A percentile compares a stretch with the other conserved stretches of the same genome.
Evolutionary conservation across 2,329 filamentous ascomycete genomes (phyloP).

Genomic region (Ilyonectria robusta): DNA sequence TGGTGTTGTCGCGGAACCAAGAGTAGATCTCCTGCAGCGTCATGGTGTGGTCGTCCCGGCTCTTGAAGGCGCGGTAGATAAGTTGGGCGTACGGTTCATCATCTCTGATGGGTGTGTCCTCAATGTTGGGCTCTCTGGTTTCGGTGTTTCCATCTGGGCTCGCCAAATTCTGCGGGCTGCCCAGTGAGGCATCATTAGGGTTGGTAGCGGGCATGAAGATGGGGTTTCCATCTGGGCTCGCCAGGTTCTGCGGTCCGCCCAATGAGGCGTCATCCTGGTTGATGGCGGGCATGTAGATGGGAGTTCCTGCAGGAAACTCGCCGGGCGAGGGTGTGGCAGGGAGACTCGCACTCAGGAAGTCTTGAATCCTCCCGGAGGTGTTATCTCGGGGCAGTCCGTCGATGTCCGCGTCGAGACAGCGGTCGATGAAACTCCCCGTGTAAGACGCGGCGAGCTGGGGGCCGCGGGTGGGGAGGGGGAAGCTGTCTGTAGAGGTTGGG

Average conservation of each 20-base stretch:
- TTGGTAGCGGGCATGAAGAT: slow-evolving; percentile 31
- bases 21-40: slow-evolving; percentile 89
- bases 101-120: slow-evolving; percentile 39
- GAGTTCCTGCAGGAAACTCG: slow-evolving; percentile 34
- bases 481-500: slow-evolving; percentile 44
- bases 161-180: slow-evolving; percentile 19
- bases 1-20: slow-evolving; percentile 88
- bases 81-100: slow-evolving; percentile 85
- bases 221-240: slow-evolving; percentile 30
- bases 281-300: slow-evolving; percentile 31
- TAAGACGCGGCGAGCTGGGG: slow-evolving; percentile 40
- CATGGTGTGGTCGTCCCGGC: slow-evolving; percentile 77
- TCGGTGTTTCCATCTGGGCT: slow-evolving; percentile 30
- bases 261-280: slow-evolving; percentile 24
- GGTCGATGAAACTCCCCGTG: slow-evolving; percentile 28
- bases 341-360: slow-evolving; percentile 33
- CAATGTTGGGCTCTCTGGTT: too few relatives aligned
- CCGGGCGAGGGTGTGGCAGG: slow-evolving; percentile 41
- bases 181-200: slow-evolving; percentile 21
- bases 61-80: slow-evolving; percentile 82
- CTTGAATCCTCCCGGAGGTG: slow-evolving; percentile 28
- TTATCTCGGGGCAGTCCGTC: slow-evolving; percentile 33
- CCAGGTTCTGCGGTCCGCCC: slow-evolving; percentile 21
- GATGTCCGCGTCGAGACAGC: slow-evolving; percentile 36
- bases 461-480: slow-evolving; percentile 31